Evolutionary conservation across 1,284 basidiomycete genomes (phyloP).

Genomic region (Rhodotorula sp.): DNA sequence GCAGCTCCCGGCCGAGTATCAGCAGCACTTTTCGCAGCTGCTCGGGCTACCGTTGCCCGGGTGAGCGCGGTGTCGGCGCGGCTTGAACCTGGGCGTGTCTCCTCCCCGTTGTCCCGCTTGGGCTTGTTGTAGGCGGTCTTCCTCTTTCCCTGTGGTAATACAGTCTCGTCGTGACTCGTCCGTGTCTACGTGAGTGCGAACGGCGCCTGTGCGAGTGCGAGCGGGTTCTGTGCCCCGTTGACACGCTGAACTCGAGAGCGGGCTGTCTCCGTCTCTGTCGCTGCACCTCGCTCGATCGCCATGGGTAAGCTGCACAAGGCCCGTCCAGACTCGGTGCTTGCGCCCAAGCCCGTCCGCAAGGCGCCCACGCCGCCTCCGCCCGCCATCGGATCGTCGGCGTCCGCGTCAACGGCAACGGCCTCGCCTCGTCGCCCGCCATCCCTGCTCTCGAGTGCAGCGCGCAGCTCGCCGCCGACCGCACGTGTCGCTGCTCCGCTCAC

Average conservation of each 20-base stretch:
- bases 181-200: too few species aligned
- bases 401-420: neutral
- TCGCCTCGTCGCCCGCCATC: neutral
- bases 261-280: too few species aligned
- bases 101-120: neutral
- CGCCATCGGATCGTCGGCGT: neutral
- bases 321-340: neutral
- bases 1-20: conserved; percentile 37
- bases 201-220: neutral
- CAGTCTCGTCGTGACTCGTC: too few species aligned
- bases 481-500: too few species aligned
- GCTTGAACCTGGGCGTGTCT: neutral
- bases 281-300: neutral
- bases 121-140: neutral
- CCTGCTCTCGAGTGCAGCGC: neutral
- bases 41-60: conserved; percentile 5
- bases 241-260: too few species aligned
- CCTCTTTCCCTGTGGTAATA: neutral
- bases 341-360: neutral
- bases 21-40: conserved; percentile 24
- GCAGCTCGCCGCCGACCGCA: neutral
- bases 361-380: neutral
- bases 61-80: neutral
- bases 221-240: neutral
- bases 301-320: neutral